Percentiles rank a stretch among this genome's conserved stretches.
Conservation (phyloP, 2,329 filamentous ascomycete species). For the Aspergillus ibericus region DNA sequence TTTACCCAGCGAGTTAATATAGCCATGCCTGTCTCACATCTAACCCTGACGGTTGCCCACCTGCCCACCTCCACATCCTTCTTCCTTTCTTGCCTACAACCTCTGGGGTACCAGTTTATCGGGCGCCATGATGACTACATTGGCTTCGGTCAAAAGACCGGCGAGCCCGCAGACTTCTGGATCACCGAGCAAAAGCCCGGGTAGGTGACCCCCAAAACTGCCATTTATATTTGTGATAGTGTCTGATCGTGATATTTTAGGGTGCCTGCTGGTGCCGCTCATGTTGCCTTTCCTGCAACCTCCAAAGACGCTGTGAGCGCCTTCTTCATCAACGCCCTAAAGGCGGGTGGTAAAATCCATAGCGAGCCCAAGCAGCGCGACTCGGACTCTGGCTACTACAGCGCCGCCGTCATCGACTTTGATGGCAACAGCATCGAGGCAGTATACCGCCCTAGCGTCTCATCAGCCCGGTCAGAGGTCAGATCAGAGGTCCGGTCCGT, state of each 20-base stretch:
- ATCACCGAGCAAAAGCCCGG: conserved; percentile 61
- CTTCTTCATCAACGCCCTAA: conserved; percentile 70
- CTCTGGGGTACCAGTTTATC: conserved; percentile 73
- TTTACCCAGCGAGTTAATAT: conserved; percentile 14
- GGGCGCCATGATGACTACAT: conserved; percentile 62
- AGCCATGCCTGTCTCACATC: conserved; percentile 62
- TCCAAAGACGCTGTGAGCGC: conserved; percentile 65
- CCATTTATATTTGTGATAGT: neutral
- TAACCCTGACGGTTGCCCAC: conserved; percentile 70
- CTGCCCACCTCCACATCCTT: conserved; percentile 79
- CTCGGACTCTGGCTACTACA: conserved; percentile 58
- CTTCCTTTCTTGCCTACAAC: conserved; percentile 75
- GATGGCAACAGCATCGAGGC: conserved; percentile 85
- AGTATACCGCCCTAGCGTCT: conserved; percentile 54
- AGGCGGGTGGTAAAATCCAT: conserved; percentile 62
- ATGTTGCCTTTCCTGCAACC: conserved; percentile 68
- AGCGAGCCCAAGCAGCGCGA: conserved; percentile 57
- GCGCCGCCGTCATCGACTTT: conserved; percentile 68
- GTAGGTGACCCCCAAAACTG: conserved; percentile 40
- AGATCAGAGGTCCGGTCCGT: conserved; percentile 18
- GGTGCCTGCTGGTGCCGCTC: conserved; percentile 55
- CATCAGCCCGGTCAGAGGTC: conserved; percentile 28
- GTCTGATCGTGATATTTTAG: conserved; percentile 28
- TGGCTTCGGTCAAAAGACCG: conserved; percentile 59
- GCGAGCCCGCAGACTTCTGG: conserved; percentile 60